Evolutionary conservation across 2,329 filamentous ascomycete species (phyloP), one percentile per base, ranked within the genome.

Genomic region (Truncatella angustata): DNA sequence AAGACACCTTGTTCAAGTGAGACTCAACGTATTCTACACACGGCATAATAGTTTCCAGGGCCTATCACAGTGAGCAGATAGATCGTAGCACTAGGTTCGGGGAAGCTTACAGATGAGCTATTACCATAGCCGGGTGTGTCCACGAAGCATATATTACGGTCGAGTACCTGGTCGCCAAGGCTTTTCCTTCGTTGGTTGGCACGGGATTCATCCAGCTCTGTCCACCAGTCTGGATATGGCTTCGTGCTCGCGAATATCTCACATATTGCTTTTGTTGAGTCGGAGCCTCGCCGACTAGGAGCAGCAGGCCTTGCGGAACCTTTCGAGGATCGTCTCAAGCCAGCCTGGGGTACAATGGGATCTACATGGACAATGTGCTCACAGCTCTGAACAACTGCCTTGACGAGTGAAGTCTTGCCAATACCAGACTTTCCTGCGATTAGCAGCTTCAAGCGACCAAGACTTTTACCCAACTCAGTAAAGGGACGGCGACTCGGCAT

Each of bases 361-460:
- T 97, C 93, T 49, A 96, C 85, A 66, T 99, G 93, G 2, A 97
- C 93, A 56, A 99, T 96, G 64, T 97, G 90, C 63, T 92, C 85
- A 67, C 91, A 96, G 3, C 76, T 79, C 64, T 96, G 91, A 14
- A 95, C 85, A 42, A 99, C 90, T 2, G 91, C 90, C 65, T 88
- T 90, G 61, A 97, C 88, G 46, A 97, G 80, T 3, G 90, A 92
- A 1, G 91, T 92, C 73, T 97, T 97, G 32, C 94, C 94, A 43
- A 88, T 80, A 24, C 91, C 90, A 63, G 84, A 80, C 63, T 85
- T 82, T 26, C 94, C 94, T 48, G 91, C 88, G 51, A 97, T 77
- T 57, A 97, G 76, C n/a, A 97, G 76, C 73, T 96, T 97, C 50
- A 97, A 76, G 61, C 90, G 86, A 1, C 93, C 93, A 67, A 97